Evolutionary conservation across 2,329 filamentous ascomycete genomes (phyloP).

Genomic region (Pseudogymnoascus sp.): DNA sequence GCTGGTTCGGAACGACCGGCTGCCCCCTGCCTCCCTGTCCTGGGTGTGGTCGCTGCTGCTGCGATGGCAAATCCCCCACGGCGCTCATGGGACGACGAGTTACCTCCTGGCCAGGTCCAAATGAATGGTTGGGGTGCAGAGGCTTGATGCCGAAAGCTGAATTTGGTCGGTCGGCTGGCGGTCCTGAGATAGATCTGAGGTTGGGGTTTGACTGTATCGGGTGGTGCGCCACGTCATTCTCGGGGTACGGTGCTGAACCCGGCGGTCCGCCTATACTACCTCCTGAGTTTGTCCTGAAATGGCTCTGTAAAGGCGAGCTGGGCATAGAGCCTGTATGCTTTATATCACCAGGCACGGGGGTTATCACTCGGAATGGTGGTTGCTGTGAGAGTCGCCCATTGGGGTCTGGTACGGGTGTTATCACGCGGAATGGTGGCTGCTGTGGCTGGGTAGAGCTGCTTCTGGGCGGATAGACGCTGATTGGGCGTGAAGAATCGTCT

Average conservation of each 20-base stretch:
- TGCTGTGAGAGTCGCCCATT: not conserved
- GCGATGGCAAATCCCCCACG: not conserved
- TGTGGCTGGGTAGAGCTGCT: conserved; percentile 13
- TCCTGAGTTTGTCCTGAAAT: not conserved
- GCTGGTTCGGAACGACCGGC: not conserved
- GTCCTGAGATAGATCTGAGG: conserved; percentile 41
- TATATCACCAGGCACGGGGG: not conserved
- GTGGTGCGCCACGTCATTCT: conserved; percentile 38
- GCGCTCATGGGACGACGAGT: not conserved
- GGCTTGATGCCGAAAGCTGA: conserved; percentile 45
- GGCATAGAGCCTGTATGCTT: not conserved
- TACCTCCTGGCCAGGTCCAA: not conserved
- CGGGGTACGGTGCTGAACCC: conserved; percentile 61
- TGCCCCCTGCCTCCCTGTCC: not conserved
- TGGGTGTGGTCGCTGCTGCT: not conserved
- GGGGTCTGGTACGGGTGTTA: not conserved
- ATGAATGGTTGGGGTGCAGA: conserved; percentile 22
- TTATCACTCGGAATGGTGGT: not conserved
- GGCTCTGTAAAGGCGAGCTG: not conserved
- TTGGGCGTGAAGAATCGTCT: conserved; percentile 14
- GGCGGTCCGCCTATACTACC: not conserved
- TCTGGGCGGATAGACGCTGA: not conserved
- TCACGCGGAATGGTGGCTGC: not conserved
- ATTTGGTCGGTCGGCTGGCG: conserved; percentile 31
- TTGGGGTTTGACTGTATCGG: conserved; percentile 41